phyloP scores from a whole-genome alignment of 2,329 filamentous ascomycete genomes.

The Grosmannia penicillata region DNA sequence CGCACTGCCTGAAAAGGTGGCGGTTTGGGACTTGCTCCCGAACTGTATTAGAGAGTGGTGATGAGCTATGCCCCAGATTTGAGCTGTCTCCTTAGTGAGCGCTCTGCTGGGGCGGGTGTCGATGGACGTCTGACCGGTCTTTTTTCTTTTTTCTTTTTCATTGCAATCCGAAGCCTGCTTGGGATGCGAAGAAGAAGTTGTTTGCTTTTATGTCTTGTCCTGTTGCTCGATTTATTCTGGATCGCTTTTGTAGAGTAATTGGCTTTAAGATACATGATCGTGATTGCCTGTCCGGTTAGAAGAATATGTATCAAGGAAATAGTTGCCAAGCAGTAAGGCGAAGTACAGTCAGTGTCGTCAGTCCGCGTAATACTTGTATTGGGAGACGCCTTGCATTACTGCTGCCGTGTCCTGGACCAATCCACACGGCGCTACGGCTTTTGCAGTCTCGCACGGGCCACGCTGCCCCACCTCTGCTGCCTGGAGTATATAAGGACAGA shows the following conservation, averaged over 20 bases:
- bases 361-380: no score
- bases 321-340: no score
- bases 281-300: no score
- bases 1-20: slow-evolving; percentile 47
- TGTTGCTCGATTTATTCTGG: background rate
- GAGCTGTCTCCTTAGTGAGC: slow-evolving; percentile 56
- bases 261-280: no score
- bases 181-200: slow-evolving; percentile 36
- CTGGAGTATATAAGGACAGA: slow-evolving; percentile 8
- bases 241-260: no score
- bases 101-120: slow-evolving; percentile 62
- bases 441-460: slow-evolving; percentile 14
- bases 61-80: slow-evolving; percentile 76
- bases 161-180: slow-evolving; percentile 33
- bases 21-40: slow-evolving; percentile 20
- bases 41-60: slow-evolving; percentile 72
- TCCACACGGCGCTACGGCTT: no score
- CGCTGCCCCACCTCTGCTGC: background rate
- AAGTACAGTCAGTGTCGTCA: no score
- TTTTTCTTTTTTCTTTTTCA: slow-evolving; percentile 44
- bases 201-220: background rate
- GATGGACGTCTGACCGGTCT: slow-evolving; percentile 80
- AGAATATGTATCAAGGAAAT: no score
- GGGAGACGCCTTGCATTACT: no score
- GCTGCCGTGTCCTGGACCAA: no score